Evolutionary conservation across 148 eudicot genomes (phyloP).

Genomic region (Limonium bicolor): DNA sequence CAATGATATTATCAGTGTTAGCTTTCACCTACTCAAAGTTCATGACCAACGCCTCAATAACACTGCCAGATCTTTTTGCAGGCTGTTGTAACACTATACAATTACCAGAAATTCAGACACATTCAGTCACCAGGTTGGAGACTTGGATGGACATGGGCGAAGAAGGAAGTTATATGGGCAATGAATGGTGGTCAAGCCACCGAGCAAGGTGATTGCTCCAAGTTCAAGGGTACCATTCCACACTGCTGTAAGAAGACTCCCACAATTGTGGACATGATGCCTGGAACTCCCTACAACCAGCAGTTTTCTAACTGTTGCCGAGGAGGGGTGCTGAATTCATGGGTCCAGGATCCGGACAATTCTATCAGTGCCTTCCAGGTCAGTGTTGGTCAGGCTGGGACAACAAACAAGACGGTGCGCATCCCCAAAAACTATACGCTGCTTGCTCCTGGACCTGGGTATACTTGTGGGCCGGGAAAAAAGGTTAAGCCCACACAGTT

Average conservation of each 20-base stretch:
- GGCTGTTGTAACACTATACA: constrained; percentile 30
- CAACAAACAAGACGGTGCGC: constrained; percentile 42
- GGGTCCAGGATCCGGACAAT: constrained; percentile 41
- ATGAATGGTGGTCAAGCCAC: constrained; percentile 46
- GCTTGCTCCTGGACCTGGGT: constrained; percentile 50
- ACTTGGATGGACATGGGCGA: constrained; percentile 59
- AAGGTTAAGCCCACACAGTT: constrained; percentile 29
- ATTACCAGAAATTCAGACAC: constrained; percentile 54
- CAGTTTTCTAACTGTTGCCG: constrained; percentile 49
- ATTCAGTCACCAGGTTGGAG: constrained; percentile 65
- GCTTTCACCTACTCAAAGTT: neutral
- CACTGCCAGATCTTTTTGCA: neutral
- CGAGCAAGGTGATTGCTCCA: constrained; percentile 65
- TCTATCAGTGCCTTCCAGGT: constrained; percentile 39
- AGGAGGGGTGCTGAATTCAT: constrained; percentile 48
- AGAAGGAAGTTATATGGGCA: constrained; percentile 54
- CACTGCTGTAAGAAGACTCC: constrained; percentile 51
- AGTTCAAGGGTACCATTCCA: constrained; percentile 37
- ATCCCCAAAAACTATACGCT: constrained; percentile 48
- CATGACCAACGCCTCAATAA: neutral
- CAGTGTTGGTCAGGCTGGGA: constrained; percentile 44
- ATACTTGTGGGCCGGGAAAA: constrained; percentile 47
- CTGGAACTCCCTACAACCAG: constrained; percentile 43
- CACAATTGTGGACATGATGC: constrained; percentile 43
- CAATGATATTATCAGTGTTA: neutral